Evolutionary conservation across 331 rosid species (phyloP), one percentile per base, ranked within the genome.

Genomic region (Telfairia occidentalis): DNA sequence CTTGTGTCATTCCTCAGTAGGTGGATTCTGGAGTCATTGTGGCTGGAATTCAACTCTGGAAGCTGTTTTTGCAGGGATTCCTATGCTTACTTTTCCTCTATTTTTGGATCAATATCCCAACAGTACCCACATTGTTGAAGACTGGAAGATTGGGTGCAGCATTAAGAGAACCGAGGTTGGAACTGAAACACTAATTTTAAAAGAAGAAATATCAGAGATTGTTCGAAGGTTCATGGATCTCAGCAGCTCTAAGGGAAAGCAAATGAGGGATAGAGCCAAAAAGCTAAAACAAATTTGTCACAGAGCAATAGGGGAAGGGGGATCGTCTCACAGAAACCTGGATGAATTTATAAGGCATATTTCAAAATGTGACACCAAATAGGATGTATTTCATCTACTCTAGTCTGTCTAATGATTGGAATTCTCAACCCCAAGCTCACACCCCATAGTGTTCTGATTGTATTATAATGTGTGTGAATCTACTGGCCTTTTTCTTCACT

Each of bases 1-100:
- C 54, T 30, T 88, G 81, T 78, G 77, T 26, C 90, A 88, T 75
- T 61, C 84, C 59, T 78, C 85, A 37, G 43, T 84, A 0, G 85
- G 86, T 3, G 84, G 86, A 0, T 81, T 88, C 66, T 78, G 79
- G 87, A 77, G 87, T 4, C 86, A 86, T 4, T 81, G 90, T 54
- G 88, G 92, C 45, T 86, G 90, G 87, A 84, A 81, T 76, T 86
- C 92, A 0, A 73, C 76, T 57, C 35, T 76, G 15, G 92, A 86
- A 75, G 86, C 82, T 64, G 72, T 75, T 2, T 85, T 73, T 30
- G 65, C 83, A 13, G 88, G 88, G 24, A 81, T 84, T 40, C 84
- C 90, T 0, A 26, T 82, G 75, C 85, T 85, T 23, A 71, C 90
- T 12, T 84, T 85, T 37, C 88, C 88, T 30, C 35, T 82, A 13